Evolutionary conservation across 1,284 basidiomycete genomes (phyloP).

Genomic region (Leccinum insolens): DNA sequence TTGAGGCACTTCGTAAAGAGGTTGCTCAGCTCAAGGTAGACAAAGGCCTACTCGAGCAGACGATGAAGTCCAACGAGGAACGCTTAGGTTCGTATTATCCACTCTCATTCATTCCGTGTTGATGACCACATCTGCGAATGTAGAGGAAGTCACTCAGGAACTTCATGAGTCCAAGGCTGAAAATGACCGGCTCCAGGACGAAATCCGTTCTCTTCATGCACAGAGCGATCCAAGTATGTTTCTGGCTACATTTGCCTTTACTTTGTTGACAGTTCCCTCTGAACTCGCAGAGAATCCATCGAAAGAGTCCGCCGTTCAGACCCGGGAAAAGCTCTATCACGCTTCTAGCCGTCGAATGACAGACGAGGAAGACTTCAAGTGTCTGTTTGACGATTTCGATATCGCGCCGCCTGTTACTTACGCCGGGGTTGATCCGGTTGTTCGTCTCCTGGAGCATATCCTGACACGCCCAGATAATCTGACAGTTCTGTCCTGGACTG

Average conservation of each 20-base stretch:
- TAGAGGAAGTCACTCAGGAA: not conserved
- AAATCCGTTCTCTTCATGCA: no score
- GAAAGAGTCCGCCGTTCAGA: not conserved
- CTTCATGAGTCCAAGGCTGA: not conserved
- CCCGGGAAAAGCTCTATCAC: not conserved
- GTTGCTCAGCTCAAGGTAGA: not conserved
- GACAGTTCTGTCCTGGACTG: conserved; percentile 10
- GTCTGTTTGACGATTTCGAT: conserved; percentile 2
- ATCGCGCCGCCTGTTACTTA: conserved; percentile 7
- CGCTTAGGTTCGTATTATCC: not conserved
- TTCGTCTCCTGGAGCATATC: not conserved
- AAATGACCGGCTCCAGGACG: no score
- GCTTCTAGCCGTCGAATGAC: conserved; percentile 8
- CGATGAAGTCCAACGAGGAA: not conserved
- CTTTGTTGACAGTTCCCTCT: not conserved
- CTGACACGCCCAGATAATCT: not conserved
- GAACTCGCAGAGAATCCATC: no score
- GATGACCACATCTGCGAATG: not conserved
- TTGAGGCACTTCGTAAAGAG: not conserved
- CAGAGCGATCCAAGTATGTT: not conserved
- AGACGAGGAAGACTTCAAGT: conserved; percentile 3
- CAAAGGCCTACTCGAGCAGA: not conserved
- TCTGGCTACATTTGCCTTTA: no score
- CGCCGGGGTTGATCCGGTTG: not conserved
- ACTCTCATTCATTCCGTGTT: not conserved